phyloP scores from a whole-genome alignment of 2,329 filamentous ascomycete genomes.

The Clonostachys solani region DNA sequence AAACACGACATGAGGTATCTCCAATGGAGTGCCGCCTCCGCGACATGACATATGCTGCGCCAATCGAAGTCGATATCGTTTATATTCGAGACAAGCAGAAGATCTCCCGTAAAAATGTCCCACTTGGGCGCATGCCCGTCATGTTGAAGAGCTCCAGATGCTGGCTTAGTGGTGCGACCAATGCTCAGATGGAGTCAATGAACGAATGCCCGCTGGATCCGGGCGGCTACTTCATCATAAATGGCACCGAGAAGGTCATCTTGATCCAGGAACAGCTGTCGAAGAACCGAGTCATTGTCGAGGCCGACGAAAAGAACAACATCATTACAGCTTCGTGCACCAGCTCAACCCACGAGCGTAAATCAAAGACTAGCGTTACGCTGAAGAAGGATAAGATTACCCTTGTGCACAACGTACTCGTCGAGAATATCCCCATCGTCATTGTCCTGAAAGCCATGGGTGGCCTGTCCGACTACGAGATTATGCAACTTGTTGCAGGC shows the following conservation, averaged over 20 bases:
- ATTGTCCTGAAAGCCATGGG: constrained; percentile 92
- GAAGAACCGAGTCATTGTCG: constrained; percentile 98
- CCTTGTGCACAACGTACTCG: constrained; percentile 87
- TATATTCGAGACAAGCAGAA: constrained; percentile 79
- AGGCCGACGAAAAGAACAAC: constrained; percentile 86
- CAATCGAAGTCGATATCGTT: constrained; percentile 87
- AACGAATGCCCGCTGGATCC: constrained; percentile 96
- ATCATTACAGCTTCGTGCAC: constrained; percentile 95
- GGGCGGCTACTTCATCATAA: constrained; percentile 96
- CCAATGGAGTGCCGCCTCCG: constrained; percentile 95
- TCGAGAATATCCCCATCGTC: constrained; percentile 91
- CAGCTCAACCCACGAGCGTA: constrained; percentile 94
- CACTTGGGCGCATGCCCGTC: constrained; percentile 87
- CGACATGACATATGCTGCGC: constrained; percentile 97
- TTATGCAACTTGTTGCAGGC: constrained; percentile 85
- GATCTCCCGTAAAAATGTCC: constrained; percentile 70
- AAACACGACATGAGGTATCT: constrained; percentile 71
- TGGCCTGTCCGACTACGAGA: constrained; percentile 91
- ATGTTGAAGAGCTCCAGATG: constrained; percentile 98
- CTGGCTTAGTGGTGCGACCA: constrained; percentile 76
- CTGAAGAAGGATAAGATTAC: constrained; percentile 90
- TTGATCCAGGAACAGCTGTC: constrained; percentile 97
- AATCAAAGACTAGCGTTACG: constrained; percentile 95
- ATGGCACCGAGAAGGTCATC: constrained; percentile 97
- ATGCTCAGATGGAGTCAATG: constrained; percentile 83